Percentiles rank a stretch among this genome's conserved stretches.
phyloP scores from a whole-genome alignment of 2,329 filamentous ascomycete species.

The Leptodontidium sp. region DNA sequence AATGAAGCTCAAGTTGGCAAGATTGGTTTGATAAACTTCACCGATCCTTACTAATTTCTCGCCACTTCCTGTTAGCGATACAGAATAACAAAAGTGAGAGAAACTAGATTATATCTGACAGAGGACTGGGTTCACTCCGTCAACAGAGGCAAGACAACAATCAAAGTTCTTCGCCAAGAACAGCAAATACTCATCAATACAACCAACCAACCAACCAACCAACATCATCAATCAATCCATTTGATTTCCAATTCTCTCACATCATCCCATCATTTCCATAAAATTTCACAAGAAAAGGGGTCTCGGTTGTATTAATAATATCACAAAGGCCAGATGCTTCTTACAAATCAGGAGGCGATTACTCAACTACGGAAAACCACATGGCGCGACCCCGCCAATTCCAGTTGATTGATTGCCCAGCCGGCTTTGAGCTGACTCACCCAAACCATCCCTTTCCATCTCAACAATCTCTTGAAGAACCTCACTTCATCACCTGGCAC shows the following conservation, averaged over 20 bases:
- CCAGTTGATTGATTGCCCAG: background rate
- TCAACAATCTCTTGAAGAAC: conserved; percentile 3
- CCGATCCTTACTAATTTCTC: too few species aligned
- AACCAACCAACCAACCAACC: background rate
- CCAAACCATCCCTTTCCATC: background rate
- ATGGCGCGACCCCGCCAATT: conserved; percentile 4
- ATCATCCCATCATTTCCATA: background rate
- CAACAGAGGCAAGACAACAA: background rate
- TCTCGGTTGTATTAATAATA: background rate
- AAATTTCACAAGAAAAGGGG: background rate
- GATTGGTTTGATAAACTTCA: too few species aligned
- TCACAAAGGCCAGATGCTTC: background rate
- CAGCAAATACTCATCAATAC: background rate
- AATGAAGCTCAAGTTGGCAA: too few species aligned
- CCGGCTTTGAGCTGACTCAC: conserved; percentile 15
- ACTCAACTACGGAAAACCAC: background rate
- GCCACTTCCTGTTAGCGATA: too few species aligned
- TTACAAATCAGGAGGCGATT: conserved; percentile 12
- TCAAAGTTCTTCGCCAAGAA: background rate
- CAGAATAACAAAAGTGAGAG: background rate
- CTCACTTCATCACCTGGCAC: background rate
- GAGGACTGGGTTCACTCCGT: background rate
- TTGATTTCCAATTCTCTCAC: conserved; percentile 12
- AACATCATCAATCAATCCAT: background rate
- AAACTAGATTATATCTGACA: background rate